Percentiles rank a stretch among this genome's conserved stretches.
phyloP scores from a whole-genome alignment of 495 filamentous ascomycete species.

The Amphirosellinia nigrospora region DNA sequence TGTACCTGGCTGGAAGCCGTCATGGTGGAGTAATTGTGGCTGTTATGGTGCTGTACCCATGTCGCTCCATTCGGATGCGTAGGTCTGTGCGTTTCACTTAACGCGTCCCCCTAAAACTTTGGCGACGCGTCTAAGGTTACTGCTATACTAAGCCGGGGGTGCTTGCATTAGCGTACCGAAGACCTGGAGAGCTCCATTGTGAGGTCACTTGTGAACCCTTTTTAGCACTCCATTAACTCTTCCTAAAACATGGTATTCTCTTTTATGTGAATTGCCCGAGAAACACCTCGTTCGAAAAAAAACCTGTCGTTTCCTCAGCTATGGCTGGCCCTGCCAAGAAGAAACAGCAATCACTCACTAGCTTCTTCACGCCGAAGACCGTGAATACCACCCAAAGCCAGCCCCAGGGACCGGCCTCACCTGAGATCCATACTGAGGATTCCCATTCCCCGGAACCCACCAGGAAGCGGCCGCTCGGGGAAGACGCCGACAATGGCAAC shows the following conservation, averaged over 20 bases:
- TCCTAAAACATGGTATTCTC: background rate
- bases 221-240: background rate
- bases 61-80: too few species aligned
- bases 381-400: conserved; percentile 33
- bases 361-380: conserved; percentile 79
- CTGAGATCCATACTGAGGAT: conserved; percentile 10
- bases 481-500: conserved; percentile 48
- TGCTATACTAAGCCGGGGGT: conserved; percentile 3
- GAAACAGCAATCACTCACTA: conserved; percentile 83
- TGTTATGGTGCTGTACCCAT: too few species aligned
- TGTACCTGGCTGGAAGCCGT: background rate
- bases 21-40: conserved; percentile 8
- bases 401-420: conserved; percentile 24
- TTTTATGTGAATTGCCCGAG: conserved; percentile 16
- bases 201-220: conserved; percentile 16
- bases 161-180: conserved; percentile 24
- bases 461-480: conserved; percentile 54
- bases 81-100: background rate
- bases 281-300: background rate
- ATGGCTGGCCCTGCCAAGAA: conserved; percentile 56
- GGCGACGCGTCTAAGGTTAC: conserved; percentile 16
- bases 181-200: conserved; percentile 22
- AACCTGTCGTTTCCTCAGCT: background rate
- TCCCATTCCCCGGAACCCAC: conserved; percentile 27
- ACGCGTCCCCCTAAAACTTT: background rate